Conservation (phyloP, 805 yeast genomes). For the Candida pseudofarinosa region DNA sequence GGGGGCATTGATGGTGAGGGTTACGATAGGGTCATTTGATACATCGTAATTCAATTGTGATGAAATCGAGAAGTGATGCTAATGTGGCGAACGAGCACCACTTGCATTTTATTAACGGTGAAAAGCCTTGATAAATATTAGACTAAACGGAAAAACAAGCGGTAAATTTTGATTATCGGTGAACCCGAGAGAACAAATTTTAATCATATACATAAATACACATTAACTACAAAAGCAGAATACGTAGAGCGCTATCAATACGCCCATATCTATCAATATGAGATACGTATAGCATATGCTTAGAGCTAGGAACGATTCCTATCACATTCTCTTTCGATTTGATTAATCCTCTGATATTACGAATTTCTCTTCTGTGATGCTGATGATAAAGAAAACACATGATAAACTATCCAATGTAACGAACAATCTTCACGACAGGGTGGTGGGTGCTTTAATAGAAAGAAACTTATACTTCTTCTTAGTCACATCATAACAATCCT, state of each 20-base stretch:
- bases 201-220: background rate
- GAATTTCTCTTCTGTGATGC: too few species aligned
- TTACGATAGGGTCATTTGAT: constrained; percentile 57
- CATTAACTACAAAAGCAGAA: background rate
- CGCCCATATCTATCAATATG: background rate
- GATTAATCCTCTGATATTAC: background rate
- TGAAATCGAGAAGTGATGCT: background rate
- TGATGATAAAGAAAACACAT: too few species aligned
- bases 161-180: too few species aligned
- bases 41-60: too few species aligned
- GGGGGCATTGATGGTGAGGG: constrained; percentile 50
- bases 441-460: constrained; percentile 20
- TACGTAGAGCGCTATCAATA: background rate
- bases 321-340: background rate
- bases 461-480: constrained; percentile 67
- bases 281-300: background rate
- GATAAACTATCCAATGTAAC: too few species aligned
- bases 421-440: background rate
- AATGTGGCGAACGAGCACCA: too few species aligned
- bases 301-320: too few species aligned
- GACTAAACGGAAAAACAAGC: too few species aligned
- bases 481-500: constrained; percentile 66
- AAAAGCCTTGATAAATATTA: too few species aligned
- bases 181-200: background rate
- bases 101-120: too few species aligned